These are phyloP conservation scores for Dissophora ornata DNA, from an alignment of 192 early-diverging fungal species.

Conservation along the genomic window DNA sequence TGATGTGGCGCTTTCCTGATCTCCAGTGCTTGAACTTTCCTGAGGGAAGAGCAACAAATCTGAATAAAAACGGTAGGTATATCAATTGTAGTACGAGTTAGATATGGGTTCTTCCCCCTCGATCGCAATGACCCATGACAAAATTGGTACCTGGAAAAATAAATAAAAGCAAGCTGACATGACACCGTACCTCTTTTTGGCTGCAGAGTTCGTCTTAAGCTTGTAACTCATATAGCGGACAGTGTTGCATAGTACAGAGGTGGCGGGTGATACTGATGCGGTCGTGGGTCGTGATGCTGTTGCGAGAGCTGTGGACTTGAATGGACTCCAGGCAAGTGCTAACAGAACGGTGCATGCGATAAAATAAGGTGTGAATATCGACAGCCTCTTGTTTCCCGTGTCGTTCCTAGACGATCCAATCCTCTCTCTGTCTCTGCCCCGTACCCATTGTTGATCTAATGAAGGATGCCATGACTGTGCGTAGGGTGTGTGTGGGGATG, in stretches of 20 bases:
- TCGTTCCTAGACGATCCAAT: too few relatives aligned
- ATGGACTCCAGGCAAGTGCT: slow-evolving; percentile 54
- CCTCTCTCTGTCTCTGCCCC: neutral
- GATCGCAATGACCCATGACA: neutral
- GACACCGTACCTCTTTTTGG: slow-evolving; percentile 57
- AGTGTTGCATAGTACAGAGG: slow-evolving; percentile 46
- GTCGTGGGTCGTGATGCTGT: slow-evolving; percentile 32
- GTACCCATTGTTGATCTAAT: slow-evolving; percentile 54
- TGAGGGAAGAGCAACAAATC: slow-evolving; percentile 52
- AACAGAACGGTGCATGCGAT: neutral
- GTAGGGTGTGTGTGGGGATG: neutral
- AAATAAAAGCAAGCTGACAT: too few relatives aligned
- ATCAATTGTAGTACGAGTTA: too few relatives aligned
- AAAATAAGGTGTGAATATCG: neutral
- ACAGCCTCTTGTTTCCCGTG: too few relatives aligned
- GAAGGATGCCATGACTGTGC: slow-evolving; percentile 39
- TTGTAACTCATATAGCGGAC: slow-evolving; percentile 54
- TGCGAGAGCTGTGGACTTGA: slow-evolving; percentile 36
- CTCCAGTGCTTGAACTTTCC: slow-evolving; percentile 57
- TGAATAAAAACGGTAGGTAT: too few relatives aligned
- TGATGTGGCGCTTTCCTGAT: slow-evolving; percentile 55
- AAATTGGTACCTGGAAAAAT: neutral
- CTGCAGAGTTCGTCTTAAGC: slow-evolving; percentile 53
- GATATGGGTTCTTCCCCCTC: too few relatives aligned
- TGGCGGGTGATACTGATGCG: slow-evolving; percentile 31